Percentiles rank a stretch among this genome's conserved stretches.
phyloP scores from a whole-genome alignment of 139 green algal genomes.

The Tetraselmis striata region DNA sequence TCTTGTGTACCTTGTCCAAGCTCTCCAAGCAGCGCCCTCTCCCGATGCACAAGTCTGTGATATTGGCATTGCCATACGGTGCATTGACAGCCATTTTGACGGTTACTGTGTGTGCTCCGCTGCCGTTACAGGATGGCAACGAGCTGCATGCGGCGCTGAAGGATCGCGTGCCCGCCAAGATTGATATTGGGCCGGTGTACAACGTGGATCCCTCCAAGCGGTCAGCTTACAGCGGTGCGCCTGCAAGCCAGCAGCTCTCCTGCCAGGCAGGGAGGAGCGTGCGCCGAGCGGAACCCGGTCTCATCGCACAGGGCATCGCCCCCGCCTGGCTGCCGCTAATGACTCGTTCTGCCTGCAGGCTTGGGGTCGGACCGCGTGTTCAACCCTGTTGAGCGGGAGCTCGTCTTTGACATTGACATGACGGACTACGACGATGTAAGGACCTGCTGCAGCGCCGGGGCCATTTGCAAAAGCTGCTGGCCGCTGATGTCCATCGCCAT shows the following conservation, averaged over 20 bases:
- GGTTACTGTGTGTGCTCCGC: no score
- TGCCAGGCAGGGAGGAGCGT: no score
- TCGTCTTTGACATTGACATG: constrained; percentile 98
- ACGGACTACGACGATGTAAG: constrained; percentile 98
- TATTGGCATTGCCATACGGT: no score
- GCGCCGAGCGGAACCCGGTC: no score
- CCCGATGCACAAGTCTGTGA: no score
- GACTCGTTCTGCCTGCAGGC: no score
- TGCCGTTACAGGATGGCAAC: constrained; percentile 64
- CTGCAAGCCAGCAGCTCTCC: no score
- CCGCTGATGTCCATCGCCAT: constrained; percentile 90
- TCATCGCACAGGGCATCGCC: no score
- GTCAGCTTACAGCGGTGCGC: constrained; percentile 45
- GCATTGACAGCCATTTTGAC: no score
- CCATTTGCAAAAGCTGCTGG: constrained; percentile 93
- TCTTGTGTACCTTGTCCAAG: no score
- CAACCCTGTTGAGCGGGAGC: constrained; percentile 78
- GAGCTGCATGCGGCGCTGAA: constrained; percentile 68
- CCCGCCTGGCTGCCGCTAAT: no score
- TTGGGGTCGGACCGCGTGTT: constrained; percentile 50
- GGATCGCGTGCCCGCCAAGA: constrained; percentile 79
- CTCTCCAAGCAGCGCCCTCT: no score
- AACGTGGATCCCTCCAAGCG: constrained; percentile 80
- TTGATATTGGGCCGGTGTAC: constrained; percentile 97
- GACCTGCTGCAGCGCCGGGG: constrained; percentile 74